phyloP scores from a whole-genome alignment of 2,329 filamentous ascomycete genomes.

The Colletotrichum sp. region DNA sequence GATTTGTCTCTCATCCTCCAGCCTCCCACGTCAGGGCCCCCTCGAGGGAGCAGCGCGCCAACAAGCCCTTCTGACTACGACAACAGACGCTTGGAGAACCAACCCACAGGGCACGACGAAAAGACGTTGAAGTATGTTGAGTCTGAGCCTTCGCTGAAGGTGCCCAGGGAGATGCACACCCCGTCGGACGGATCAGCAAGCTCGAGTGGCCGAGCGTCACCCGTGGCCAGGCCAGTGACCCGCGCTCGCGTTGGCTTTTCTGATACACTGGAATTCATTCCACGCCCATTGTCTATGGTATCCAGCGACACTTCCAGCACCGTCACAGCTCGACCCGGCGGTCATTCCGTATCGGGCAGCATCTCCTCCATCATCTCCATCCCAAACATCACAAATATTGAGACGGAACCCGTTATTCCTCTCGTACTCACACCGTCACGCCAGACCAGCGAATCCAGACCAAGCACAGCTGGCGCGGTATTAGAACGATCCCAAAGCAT shows the following conservation, averaged over 20 bases:
- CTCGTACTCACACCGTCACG: slow-evolving; percentile 45
- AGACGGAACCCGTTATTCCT: slow-evolving; percentile 20
- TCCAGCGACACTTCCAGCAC: slow-evolving; percentile 87
- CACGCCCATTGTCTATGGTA: slow-evolving; percentile 80
- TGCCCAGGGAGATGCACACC: slow-evolving; percentile 11
- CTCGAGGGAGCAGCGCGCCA: slow-evolving; percentile 67
- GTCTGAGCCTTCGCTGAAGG: slow-evolving; percentile 16
- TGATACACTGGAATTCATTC: slow-evolving; percentile 83
- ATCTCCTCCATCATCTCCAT: slow-evolving; percentile 78
- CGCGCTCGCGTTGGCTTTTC: slow-evolving; percentile 81
- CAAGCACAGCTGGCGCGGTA: slow-evolving; percentile 75
- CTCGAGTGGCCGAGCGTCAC: slow-evolving; percentile 21
- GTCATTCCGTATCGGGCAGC: slow-evolving; percentile 79
- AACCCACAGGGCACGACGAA: neutral
- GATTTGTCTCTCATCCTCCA: slow-evolving; percentile 76
- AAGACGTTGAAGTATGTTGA: slow-evolving; percentile 21
- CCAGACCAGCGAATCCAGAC: slow-evolving; percentile 56
- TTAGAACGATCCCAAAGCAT: slow-evolving; percentile 56
- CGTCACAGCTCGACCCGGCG: slow-evolving; percentile 65
- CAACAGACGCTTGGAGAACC: slow-evolving; percentile 23
- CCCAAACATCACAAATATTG: slow-evolving; percentile 39
- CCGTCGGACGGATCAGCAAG: slow-evolving; percentile 19
- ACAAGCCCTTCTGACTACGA: slow-evolving; percentile 61
- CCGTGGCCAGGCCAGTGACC: slow-evolving; percentile 42
- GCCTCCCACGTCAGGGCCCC: slow-evolving; percentile 56